These are phyloP conservation scores for Phytophthora crassamura DNA, from an alignment of 352 stramenopile species.

Conservation along the genomic window DNA sequence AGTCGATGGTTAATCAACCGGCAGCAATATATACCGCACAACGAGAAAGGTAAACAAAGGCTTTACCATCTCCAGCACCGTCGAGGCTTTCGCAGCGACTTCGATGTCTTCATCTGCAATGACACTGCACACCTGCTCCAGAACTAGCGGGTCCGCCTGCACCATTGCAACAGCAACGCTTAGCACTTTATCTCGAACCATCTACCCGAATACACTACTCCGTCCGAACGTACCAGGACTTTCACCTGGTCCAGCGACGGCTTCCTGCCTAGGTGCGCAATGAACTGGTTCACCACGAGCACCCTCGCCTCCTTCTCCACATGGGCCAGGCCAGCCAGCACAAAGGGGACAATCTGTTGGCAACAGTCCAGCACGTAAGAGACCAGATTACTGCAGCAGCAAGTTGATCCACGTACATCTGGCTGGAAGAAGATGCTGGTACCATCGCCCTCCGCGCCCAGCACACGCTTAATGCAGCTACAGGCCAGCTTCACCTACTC, in stretches of 20 bases:
- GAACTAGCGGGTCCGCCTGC: conserved; percentile 53
- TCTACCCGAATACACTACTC: background rate
- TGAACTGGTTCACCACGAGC: conserved; percentile 79
- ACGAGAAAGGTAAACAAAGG: conserved; percentile 1
- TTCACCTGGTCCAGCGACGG: conserved; percentile 56
- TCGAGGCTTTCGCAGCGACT: conserved; percentile 65
- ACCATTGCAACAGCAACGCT: conserved; percentile 18
- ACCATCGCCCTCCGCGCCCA: conserved; percentile 58
- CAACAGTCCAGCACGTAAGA: background rate
- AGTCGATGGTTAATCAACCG: background rate
- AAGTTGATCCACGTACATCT: conserved; percentile 44
- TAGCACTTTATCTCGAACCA: background rate
- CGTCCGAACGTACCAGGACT: conserved; percentile 48
- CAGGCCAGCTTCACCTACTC: conserved; percentile 75
- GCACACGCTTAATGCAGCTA: conserved; percentile 78
- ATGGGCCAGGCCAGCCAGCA: conserved; percentile 73
- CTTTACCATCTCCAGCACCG: conserved; percentile 66
- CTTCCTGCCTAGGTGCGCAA: conserved; percentile 62
- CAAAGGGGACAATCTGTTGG: conserved; percentile 72
- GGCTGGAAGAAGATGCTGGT: conserved; percentile 72
- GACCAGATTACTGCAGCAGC: conserved; percentile 5
- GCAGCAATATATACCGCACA: background rate
- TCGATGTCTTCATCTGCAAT: conserved; percentile 78
- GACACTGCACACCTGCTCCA: conserved; percentile 64
- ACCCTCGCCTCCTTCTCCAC: conserved; percentile 61